Evolutionary conservation across 1,284 basidiomycete genomes (phyloP).

Genomic region (Gymnopus androsaceus): DNA sequence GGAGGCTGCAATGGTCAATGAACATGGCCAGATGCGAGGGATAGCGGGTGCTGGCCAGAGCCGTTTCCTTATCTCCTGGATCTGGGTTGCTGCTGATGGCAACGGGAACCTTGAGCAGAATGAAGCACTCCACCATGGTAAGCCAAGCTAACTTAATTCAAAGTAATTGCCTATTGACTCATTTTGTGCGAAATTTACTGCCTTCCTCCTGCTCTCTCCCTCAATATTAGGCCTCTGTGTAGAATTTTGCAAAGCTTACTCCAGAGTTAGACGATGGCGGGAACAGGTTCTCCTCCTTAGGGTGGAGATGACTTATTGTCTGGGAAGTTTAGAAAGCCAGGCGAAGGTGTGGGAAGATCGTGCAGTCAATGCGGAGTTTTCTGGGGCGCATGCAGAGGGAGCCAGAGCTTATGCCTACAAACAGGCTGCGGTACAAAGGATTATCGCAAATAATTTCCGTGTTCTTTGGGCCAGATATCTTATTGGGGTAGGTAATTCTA

Average conservation of each 20-base stretch:
- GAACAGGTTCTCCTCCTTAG: slow-evolving; percentile 20
- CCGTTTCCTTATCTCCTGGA: neutral
- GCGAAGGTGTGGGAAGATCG: slow-evolving; percentile 3
- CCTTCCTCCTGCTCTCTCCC: neutral
- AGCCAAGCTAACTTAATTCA: too few species aligned
- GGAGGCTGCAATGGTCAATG: neutral
- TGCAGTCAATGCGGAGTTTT: slow-evolving; percentile 4
- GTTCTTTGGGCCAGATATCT: neutral
- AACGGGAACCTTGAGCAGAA: too few species aligned
- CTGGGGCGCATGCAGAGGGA: neutral
- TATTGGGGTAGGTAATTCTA: too few species aligned
- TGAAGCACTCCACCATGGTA: neutral
- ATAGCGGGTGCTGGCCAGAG: neutral
- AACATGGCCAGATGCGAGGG: neutral
- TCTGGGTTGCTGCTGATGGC: too few species aligned
- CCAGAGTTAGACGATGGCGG: slow-evolving; percentile 10
- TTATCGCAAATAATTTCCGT: neutral
- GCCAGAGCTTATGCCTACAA: neutral
- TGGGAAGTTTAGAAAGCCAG: slow-evolving; percentile 1
- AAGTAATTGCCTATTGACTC: too few species aligned
- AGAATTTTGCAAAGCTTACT: slow-evolving; percentile 17
- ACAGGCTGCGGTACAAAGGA: neutral
- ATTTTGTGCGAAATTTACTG: too few species aligned
- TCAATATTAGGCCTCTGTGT: slow-evolving; percentile 9
- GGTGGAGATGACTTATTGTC: slow-evolving; percentile 20